A percentile compares a stretch with the other conserved stretches of the same genome.
These are phyloP conservation scores for Strobilomyces dryophilus DNA, from an alignment of 768 basidiomycete genomes.

Conservation along the genomic window DNA sequence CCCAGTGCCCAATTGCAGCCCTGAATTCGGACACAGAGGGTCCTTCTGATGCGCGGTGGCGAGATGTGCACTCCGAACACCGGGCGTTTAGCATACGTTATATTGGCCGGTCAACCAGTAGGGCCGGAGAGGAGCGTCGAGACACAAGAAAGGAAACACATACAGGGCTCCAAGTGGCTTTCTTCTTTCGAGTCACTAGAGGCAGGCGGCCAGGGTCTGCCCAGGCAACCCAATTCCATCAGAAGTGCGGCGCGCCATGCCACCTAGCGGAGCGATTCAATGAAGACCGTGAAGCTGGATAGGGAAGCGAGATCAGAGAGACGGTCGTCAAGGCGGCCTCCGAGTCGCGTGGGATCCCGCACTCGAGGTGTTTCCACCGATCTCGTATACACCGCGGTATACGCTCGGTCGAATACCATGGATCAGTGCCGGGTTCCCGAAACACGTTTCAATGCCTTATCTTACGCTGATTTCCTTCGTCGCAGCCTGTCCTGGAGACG, in stretches of 20 bases:
- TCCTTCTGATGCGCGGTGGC: background rate
- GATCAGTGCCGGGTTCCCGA: background rate
- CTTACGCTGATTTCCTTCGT: no score
- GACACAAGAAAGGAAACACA: no score
- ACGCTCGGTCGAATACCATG: background rate
- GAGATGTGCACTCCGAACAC: no score
- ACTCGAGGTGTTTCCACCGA: background rate
- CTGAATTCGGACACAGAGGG: no score
- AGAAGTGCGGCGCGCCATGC: background rate
- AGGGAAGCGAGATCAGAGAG: background rate
- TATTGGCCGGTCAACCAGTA: no score
- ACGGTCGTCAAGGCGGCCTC: background rate
- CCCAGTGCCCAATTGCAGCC: no score
- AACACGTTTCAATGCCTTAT: background rate
- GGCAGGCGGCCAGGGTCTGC: background rate
- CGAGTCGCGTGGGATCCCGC: background rate
- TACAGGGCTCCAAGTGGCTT: no score
- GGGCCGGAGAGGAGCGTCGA: no score
- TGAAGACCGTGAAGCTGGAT: background rate
- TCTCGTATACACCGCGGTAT: background rate
- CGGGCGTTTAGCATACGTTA: no score
- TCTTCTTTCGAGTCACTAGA: background rate
- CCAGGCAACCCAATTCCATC: background rate
- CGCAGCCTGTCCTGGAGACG: no score
- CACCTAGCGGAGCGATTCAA: background rate